Evolutionary conservation across 495 filamentous ascomycete genomes (phyloP), one percentile per base, ranked within the genome.

Genomic region (Xylaria bambusicola): DNA sequence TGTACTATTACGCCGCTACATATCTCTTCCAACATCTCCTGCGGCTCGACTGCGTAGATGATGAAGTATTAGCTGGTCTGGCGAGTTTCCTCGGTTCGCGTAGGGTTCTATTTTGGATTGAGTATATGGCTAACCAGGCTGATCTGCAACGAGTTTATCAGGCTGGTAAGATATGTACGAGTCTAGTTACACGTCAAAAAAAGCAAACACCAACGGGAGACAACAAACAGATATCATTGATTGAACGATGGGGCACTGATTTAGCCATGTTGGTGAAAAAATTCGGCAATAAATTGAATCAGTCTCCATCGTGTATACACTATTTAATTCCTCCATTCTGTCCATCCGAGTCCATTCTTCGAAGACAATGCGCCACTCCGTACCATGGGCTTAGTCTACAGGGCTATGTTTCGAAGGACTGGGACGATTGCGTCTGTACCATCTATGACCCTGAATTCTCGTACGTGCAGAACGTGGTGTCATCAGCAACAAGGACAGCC

Each of bases 371-470:
- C 31, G 52, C 35, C 1, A 35, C 18, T 12, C 42, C 62, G 3
- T 35, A 35, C 0, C 69, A 67, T 7, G 60, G 56, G 0, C 48
- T 73, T 41, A 33, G 36, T 17, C 56, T 73, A 10, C 42, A 58
- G 0, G 71, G 71, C 0, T n/a, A 68, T n/a, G 53, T 59, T n/a
- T 40, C 48, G 1, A 24, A 17, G 4, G 36, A 44, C 3, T 71
- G 71, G 69, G 65, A 68, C 17, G 69, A 73, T 57, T 66, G 69
- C 31, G 44, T 70, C 17, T 62, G 66, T 0, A 70, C 63, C 1
- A 62, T 70, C 13, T 36, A 21, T 8, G 70, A 68, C 40, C 58
- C 62, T 10, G 18, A 61, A 1, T 58, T 56, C 9, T 49, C 46
- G 45, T 40, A 8, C 64, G 56, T 12, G 45, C 15, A 13, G 49